These are phyloP conservation scores for Cajanus cajan DNA, from an alignment of 306 rosid species.

Conservation along the genomic window DNA sequence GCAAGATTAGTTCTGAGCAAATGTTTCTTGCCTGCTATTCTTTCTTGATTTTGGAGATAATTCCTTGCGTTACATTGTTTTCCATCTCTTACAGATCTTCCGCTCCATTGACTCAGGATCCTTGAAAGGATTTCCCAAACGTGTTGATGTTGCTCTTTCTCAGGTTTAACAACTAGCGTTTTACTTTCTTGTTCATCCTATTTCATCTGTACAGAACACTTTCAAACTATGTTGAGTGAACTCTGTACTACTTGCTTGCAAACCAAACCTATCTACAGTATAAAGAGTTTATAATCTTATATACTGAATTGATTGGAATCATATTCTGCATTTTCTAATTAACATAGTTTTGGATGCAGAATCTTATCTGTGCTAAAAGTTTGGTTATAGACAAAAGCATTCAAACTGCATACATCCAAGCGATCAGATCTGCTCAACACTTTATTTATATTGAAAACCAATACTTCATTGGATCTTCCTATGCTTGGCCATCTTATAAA, in stretches of 20 bases:
- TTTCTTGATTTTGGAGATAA: conserved; percentile 10
- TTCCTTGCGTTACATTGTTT: conserved; percentile 20
- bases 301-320: conserved; percentile 11
- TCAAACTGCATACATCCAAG: conserved; percentile 87
- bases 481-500: conserved; percentile 82
- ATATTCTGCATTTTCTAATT: conserved; percentile 23
- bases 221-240: conserved; percentile 18
- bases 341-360: conserved; percentile 53
- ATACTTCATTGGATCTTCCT: conserved; percentile 91
- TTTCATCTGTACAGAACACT: conserved; percentile 15
- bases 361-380: conserved; percentile 73
- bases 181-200: conserved; percentile 17
- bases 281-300: conserved; percentile 8
- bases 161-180: conserved; percentile 45
- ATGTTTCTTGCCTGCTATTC: conserved; percentile 14
- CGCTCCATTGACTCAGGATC: conserved; percentile 97
- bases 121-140: conserved; percentile 83
- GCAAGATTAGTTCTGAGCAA: conserved; percentile 24
- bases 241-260: conserved; percentile 26
- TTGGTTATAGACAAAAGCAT: conserved; percentile 85
- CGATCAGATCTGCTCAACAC: conserved; percentile 96
- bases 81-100: conserved; percentile 60
- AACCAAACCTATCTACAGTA: conserved; percentile 18
- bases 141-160: conserved; percentile 36
- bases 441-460: conserved; percentile 93